Conservation (phyloP, 345 rosid genomes). For the Syzygium aromaticum region DNA sequence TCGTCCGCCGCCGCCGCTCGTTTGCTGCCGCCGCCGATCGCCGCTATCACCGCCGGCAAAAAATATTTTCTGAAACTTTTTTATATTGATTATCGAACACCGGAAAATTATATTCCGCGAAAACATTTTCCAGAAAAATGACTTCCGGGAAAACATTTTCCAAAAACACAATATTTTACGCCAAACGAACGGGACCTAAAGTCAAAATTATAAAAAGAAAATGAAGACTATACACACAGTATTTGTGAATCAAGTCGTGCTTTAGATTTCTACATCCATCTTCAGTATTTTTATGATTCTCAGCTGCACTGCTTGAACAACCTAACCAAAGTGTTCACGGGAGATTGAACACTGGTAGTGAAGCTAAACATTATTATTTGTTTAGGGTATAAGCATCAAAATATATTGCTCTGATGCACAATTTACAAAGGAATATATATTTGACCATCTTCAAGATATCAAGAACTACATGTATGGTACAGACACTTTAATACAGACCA, state of each 20-base stretch:
- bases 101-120: too few species aligned
- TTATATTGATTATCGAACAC: too few species aligned
- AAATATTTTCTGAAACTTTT: too few species aligned
- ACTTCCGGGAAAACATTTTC: too few species aligned
- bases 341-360: background rate
- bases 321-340: background rate
- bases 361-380: background rate
- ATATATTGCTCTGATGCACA: background rate
- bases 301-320: background rate
- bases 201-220: background rate
- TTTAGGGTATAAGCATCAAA: background rate
- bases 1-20: too few species aligned
- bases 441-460: background rate
- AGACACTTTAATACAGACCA: background rate
- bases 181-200: too few species aligned
- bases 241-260: background rate
- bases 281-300: background rate
- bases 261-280: background rate
- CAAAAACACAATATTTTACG: too few species aligned
- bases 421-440: background rate
- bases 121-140: too few species aligned
- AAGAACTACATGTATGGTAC: background rate
- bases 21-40: too few species aligned
- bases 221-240: background rate
- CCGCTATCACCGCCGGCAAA: too few species aligned